phyloP scores from a whole-genome alignment of 2,329 filamentous ascomycete species.

The Microascus cirrosus region DNA sequence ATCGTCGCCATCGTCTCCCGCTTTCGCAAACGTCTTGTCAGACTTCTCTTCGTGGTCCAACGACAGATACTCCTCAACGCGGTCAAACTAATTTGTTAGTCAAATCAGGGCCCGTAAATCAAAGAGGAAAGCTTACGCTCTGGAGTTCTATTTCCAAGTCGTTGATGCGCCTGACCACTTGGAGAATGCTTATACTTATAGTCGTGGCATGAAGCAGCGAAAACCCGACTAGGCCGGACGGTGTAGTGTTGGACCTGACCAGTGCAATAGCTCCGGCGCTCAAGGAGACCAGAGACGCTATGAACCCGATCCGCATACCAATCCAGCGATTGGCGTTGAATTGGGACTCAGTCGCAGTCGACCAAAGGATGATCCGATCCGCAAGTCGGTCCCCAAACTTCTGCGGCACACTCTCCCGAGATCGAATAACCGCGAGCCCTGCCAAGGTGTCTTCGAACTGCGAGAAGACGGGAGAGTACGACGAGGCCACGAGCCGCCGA shows the following conservation, averaged over 20 bases:
- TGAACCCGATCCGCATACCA: conserved; percentile 29
- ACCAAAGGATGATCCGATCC: conserved; percentile 24
- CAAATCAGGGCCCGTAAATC: background rate
- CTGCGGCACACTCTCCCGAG: conserved; percentile 26
- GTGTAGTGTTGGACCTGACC: conserved; percentile 21
- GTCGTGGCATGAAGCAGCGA: conserved; percentile 34
- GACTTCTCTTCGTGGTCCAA: conserved; percentile 21
- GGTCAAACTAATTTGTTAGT: conserved; percentile 17
- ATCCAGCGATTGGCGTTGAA: conserved; percentile 38
- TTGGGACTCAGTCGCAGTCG: conserved; percentile 25
- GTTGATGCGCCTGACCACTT: conserved; percentile 30
- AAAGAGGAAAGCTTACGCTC: conserved; percentile 17
- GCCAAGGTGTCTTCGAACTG: conserved; percentile 31
- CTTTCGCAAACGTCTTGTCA: conserved; percentile 15
- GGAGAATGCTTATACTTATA: conserved; percentile 29
- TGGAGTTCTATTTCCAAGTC: conserved; percentile 37
- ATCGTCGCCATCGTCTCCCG: conserved; percentile 13
- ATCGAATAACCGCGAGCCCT: conserved; percentile 29
- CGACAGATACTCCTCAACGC: conserved; percentile 23
- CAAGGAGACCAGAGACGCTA: conserved; percentile 28
- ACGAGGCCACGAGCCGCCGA: conserved; percentile 31
- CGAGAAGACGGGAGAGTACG: conserved; percentile 34
- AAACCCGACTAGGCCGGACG: conserved; percentile 33
- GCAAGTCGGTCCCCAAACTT: conserved; percentile 28
- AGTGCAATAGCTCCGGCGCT: conserved; percentile 30